phyloP scores from a whole-genome alignment of 768 basidiomycete species.

The Boletus tylopilopsis region DNA sequence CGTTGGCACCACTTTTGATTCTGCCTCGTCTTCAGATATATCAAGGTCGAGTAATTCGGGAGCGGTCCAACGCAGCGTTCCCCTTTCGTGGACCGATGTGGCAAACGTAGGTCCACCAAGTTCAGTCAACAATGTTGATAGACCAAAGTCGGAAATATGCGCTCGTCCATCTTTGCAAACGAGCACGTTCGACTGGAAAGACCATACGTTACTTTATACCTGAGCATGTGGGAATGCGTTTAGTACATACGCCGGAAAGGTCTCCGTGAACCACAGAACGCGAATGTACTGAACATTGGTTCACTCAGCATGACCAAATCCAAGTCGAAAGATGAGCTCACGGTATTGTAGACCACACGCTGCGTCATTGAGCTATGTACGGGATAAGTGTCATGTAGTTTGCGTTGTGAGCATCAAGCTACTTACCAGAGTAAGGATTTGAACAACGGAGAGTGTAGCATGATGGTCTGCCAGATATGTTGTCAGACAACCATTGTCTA shows the following conservation, averaged over 20 bases:
- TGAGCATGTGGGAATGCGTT: neutral
- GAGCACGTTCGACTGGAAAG: conserved; percentile 15
- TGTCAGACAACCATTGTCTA: conserved; percentile 21
- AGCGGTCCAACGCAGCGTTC: conserved; percentile 26
- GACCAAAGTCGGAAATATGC: conserved; percentile 40
- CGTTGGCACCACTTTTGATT: conserved; percentile 1
- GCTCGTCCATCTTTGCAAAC: conserved; percentile 12
- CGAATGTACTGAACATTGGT: conserved; percentile 11
- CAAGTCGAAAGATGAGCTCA: neutral
- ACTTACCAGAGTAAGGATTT: conserved; percentile 8
- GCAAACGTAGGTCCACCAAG: conserved; percentile 33
- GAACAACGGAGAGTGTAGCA: conserved; percentile 2
- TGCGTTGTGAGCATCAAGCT: neutral
- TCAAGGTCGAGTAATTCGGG: conserved; percentile 31
- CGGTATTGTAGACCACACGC: conserved; percentile 21
- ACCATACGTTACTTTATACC: neutral
- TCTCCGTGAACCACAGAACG: conserved; percentile 16
- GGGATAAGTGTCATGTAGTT: neutral
- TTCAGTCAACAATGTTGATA: conserved; percentile 41
- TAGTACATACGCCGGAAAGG: conserved; percentile 19
- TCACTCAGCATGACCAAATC: neutral
- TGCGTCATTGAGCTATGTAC: conserved; percentile 16
- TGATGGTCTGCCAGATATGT: conserved; percentile 16
- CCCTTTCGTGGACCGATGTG: conserved; percentile 31
- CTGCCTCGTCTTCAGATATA: conserved; percentile 13